Evolutionary conservation across 1,284 basidiomycete genomes (phyloP).

Genomic region (Coniophora puteana): DNA sequence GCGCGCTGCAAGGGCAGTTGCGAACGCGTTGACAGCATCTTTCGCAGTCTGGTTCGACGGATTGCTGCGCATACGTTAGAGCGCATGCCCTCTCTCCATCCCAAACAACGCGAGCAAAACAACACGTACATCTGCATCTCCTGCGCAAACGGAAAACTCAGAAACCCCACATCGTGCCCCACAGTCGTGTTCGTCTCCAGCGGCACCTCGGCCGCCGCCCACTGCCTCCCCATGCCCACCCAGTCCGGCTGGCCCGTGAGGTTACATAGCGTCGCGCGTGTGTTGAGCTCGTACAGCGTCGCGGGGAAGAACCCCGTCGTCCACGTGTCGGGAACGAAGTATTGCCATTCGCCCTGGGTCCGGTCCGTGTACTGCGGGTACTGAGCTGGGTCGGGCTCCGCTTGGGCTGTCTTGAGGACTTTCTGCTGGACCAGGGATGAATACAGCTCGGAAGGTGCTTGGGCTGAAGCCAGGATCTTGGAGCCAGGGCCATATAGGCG

Average conservation of each 20-base stretch:
- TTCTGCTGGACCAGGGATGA: constrained; percentile 14
- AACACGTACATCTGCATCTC: constrained; percentile 15
- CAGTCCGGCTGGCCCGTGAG: constrained; percentile 12
- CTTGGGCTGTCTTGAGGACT: constrained; percentile 8
- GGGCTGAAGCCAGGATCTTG: no score
- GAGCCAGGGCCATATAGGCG: no score
- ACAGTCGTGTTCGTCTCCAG: constrained; percentile 13
- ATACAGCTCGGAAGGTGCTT: constrained; percentile 12
- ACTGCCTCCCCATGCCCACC: constrained; percentile 13
- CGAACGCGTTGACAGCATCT: constrained; percentile 14
- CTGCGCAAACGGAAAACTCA: constrained; percentile 19
- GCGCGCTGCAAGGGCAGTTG: constrained; percentile 15
- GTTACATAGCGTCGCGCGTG: constrained; percentile 14
- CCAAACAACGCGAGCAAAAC: neutral
- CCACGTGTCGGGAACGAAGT: constrained; percentile 17
- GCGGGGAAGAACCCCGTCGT: constrained; percentile 20
- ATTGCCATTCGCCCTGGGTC: constrained; percentile 13
- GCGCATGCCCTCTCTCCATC: neutral
- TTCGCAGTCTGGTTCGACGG: constrained; percentile 17
- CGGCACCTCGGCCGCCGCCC: constrained; percentile 13
- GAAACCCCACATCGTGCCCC: constrained; percentile 20
- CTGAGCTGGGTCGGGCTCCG: constrained; percentile 9
- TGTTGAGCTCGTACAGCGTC: constrained; percentile 17
- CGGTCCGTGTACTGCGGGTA: constrained; percentile 18
- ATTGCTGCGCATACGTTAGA: constrained; percentile 8